Base-by-base conservation (phyloP, 305 asterid species). In the Plantago rigida region DNA sequence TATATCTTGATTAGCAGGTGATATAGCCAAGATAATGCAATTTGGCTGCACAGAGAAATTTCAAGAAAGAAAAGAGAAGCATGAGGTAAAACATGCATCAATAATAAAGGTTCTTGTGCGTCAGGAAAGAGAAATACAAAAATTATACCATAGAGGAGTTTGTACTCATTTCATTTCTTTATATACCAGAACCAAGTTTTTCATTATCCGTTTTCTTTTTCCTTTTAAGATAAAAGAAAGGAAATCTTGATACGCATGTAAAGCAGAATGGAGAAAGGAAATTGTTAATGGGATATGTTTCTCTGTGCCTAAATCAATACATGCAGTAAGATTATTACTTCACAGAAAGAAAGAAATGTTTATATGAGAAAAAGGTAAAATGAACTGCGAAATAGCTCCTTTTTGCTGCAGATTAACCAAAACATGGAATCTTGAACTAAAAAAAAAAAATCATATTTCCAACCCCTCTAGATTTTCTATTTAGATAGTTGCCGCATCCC, bases 1-100 rank as follows among this genome's bases (percentile, higher is more conserved):
- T 57, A 91, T 91, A 75, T 91, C 97, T 81, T 91, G 97, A 78
- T 90, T 90, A 55, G 97, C 97, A 31, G 97, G 97, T 72, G 97
- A 90, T 72, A 90, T 90, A 0, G 97, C 97, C 87, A 91, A 79
- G 73, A 91, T 91, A 54, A 91, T 91, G 84, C 95, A 82, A 81
- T 84, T 91, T 62, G 92, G 92, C 97, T 91, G 77, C 73, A 75
- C 63, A 13, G 53, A n/a, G 50, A 69, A 53, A 15, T 72, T 60
- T 42, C 55, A 53, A 45, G 58, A 11, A 55, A 73, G 34, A 56
- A 63, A 55, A 39, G 48, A 47, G 48, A 45, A 46, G 39, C n/a
- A 53, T 57, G 47, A 52, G 34, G 39, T 14, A 14, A 52, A 48
- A 29, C 45, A 63, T 65, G 29, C 39, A 68, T 56, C 58, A 51